Evolutionary conservation across 148 eudicot species (phyloP).

Genomic region (Suaeda aralocaspica): DNA sequence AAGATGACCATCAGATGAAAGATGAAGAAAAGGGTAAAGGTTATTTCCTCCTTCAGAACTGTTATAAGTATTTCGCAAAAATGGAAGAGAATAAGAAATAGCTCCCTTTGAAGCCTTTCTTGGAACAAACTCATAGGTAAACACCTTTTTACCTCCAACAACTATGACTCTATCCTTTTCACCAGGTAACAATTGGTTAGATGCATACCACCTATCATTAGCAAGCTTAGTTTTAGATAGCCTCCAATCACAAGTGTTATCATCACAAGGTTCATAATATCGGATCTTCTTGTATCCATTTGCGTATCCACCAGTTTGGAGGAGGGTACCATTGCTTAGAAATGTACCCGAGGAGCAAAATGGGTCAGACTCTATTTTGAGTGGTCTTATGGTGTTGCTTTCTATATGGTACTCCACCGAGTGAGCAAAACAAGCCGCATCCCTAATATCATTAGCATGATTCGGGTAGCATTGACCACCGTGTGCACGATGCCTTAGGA

Average conservation of each 20-base stretch:
- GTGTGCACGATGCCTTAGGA: conserved; percentile 22
- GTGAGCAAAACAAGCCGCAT: conserved; percentile 53
- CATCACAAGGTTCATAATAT: conserved; percentile 38
- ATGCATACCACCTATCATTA: conserved; percentile 46
- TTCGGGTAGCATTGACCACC: conserved; percentile 29
- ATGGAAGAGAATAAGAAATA: conserved; percentile 31
- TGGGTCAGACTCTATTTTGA: conserved; percentile 36
- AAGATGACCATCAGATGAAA: conserved; percentile 48
- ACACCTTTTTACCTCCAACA: conserved; percentile 47
- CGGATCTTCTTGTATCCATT: conserved; percentile 35
- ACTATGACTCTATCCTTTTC: conserved; percentile 41
- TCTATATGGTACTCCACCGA: conserved; percentile 52
- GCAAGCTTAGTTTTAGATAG: conserved; percentile 19
- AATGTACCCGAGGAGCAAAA: conserved; percentile 62
- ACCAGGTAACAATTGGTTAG: conserved; percentile 39
- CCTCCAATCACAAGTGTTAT: conserved; percentile 43
- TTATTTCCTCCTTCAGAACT: conserved; percentile 36
- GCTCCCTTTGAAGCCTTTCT: conserved; percentile 13
- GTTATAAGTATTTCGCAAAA: conserved; percentile 38
- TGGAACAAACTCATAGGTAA: conserved; percentile 51
- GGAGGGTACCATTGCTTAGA: conserved; percentile 50
- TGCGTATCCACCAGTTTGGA: conserved; percentile 50
- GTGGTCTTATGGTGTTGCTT: conserved; percentile 34
- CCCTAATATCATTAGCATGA: conserved; percentile 16
- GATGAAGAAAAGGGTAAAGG: conserved; percentile 54